Base-by-base conservation (phyloP, 2,329 filamentous ascomycete species). In the Fusarium denticulatum region DNA sequence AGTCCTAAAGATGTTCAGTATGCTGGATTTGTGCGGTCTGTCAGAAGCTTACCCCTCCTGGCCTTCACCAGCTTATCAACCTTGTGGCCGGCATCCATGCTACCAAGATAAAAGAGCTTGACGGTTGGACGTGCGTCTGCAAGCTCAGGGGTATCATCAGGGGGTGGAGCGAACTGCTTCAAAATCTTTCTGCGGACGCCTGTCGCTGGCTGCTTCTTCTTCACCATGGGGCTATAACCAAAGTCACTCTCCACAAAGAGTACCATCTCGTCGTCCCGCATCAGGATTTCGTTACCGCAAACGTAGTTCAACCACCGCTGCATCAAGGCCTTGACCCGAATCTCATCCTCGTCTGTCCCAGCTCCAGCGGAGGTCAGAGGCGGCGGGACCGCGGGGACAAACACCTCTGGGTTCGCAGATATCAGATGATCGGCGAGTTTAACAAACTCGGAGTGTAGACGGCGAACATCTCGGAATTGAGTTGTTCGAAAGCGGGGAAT, bases 241-340 rank as follows among this genome's bases (percentile, higher is more conserved):
- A 98, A 98, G 82, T 99, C 96, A 80, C 94, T 97, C 84, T 99
- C 96, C n/a, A 99, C 95, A 78, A 99, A 99, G 68, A 98, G 91
- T 10, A 98, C 91, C 91, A 98, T 96, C 84, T 99, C 96, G 71
- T 98, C 96, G 80, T 99, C 96, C 71, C 93, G 91, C 87, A 97
- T 97, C 13, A 99, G 89, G 3, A 97, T 91, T 40, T 98, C 95
- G 77, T 96, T 98, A 78, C 90, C 90, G 84, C 96, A 97, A 26
- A 99, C 93, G 67, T 94, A 93, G 82, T 97, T 98, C 78, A 99
- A 88, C 96, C 96, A 99, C 80, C 95, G 89, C 83, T 99, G 96
- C 85, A 99, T 89, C 14, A 94, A 89, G 3, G 91, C 90, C 84
- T 98, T 98, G 71, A 98, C 93, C 20, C 96, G 90, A 28, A 87